phyloP scores from a whole-genome alignment of 129 eudicot genomes.

The Chrysanthemum makinoi region DNA sequence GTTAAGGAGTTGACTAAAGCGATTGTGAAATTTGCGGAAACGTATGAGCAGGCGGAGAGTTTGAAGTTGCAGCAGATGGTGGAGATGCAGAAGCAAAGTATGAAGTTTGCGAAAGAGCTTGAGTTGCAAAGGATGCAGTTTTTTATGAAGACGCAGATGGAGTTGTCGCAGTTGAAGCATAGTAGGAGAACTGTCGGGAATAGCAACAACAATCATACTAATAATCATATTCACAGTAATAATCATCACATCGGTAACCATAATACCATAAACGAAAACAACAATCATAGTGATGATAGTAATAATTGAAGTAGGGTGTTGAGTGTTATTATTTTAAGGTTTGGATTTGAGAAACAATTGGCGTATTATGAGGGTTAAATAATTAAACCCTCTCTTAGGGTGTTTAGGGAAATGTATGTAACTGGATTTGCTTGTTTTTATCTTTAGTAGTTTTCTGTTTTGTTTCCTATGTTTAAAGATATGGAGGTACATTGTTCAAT shows the following conservation, averaged over 20 bases:
- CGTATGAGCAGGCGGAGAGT: slow-evolving; percentile 64
- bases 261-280: slow-evolving; percentile 24
- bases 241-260: slow-evolving; percentile 45
- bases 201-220: slow-evolving; percentile 31
- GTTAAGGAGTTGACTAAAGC: slow-evolving; percentile 68
- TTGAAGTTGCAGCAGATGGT: slow-evolving; percentile 68
- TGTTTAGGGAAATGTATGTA: slow-evolving; percentile 38
- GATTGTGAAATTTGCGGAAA: slow-evolving; percentile 68
- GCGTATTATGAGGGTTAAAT: slow-evolving; percentile 21
- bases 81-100: slow-evolving; percentile 85
- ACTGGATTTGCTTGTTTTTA: slow-evolving; percentile 28
- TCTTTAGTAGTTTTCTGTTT: slow-evolving; percentile 22
- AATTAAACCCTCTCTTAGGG: slow-evolving; percentile 24
- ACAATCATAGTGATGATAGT: slow-evolving; percentile 45
- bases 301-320: slow-evolving; percentile 41
- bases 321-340: slow-evolving; percentile 4
- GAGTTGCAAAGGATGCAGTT: slow-evolving; percentile 79
- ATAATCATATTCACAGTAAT: slow-evolving; percentile 25
- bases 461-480: slow-evolving; percentile 13
- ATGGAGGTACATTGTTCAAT: slow-evolving; percentile 20
- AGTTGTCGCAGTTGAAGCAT: slow-evolving; percentile 63
- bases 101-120: slow-evolving; percentile 71
- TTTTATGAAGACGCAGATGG: slow-evolving; percentile 74
- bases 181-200: slow-evolving; percentile 37
- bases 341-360: slow-evolving; percentile 29